Evolutionary conservation across 2,329 filamentous ascomycete genomes (phyloP).

Genomic region (Aspergillus pseudoviridinutans): DNA sequence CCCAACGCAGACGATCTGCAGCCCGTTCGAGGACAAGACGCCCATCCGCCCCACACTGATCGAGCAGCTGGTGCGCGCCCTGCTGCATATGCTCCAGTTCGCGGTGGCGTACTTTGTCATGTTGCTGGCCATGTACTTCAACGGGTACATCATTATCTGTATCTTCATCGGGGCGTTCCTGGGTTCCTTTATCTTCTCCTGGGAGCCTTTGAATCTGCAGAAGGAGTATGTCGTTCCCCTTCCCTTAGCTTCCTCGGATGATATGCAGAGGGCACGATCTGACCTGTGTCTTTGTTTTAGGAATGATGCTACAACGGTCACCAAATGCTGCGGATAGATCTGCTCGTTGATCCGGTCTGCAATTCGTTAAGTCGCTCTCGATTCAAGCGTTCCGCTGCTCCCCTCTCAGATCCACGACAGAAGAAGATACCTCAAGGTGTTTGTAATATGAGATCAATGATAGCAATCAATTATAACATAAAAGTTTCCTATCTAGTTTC

Average conservation of each 20-base stretch:
- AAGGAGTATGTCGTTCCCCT: slow-evolving; percentile 16
- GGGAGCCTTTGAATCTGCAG: slow-evolving; percentile 47
- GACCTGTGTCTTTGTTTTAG: slow-evolving; percentile 4
- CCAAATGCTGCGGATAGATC: slow-evolving; percentile 22
- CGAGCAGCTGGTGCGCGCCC: slow-evolving; percentile 64
- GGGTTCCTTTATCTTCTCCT: slow-evolving; percentile 69
- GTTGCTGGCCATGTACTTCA: slow-evolving; percentile 63
- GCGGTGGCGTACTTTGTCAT: slow-evolving; percentile 76
- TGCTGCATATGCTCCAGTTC: slow-evolving; percentile 68
- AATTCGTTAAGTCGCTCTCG: background rate
- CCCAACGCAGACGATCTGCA: background rate
- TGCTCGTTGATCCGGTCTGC: background rate
- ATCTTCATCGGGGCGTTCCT: slow-evolving; percentile 74
- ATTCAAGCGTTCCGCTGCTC: background rate
- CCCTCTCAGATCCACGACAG: background rate
- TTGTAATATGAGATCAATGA: background rate
- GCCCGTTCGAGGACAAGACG: background rate
- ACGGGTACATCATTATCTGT: slow-evolving; percentile 73
- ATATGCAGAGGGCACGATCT: slow-evolving; percentile 2
- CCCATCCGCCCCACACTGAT: slow-evolving; percentile 54
- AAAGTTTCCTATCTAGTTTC: background rate
- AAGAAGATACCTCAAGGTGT: background rate
- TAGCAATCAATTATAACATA: background rate
- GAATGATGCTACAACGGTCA: slow-evolving; percentile 20
- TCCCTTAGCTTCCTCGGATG: background rate